Evolutionary conservation across 352 stramenopile species (phyloP), one percentile per base, ranked within the genome.

Genomic region (Phytophthora hybrid): DNA sequence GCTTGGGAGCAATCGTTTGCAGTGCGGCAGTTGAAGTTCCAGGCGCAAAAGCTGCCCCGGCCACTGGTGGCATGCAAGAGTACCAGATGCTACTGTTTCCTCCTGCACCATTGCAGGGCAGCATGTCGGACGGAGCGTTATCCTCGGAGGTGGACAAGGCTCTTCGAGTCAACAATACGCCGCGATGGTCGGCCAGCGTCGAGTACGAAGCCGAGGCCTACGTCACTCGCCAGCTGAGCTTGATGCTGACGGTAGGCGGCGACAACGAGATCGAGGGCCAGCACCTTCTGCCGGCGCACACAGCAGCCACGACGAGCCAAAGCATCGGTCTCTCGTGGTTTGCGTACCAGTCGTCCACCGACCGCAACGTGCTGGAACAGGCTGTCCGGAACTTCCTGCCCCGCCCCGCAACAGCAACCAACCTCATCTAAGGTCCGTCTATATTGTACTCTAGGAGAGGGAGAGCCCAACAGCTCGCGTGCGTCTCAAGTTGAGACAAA

Each of bases 11-110:
- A 73, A 37, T 61, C 64, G 32, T 67, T 80, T 49, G 53, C 55
- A 7, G 69, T 82, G 41, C 74, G 49, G 18, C 77, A 83, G 59
- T 56, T 83, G 21, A 80, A 80, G 55, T 74, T 77, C 44, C 66
- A 78, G 44, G 61, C 66, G 16, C 31, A 53, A 59, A 78, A 63
- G 21, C 37, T 39, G 21, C 37, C 7, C 51, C 31, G 58, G 26
- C 44, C 6, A 44, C 16, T 26, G 32, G 49, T 26, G 31, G 37
- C 18, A 23, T 66, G 29, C 44, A 67, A 16, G 19, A 63, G n/a
- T 69, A 79, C 39, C 57, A 49, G 26, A 59, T 64, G 31, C 26
- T 83, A 6, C 34, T 83, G 41, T 65, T 75, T 7, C 76, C 60
- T 26, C 46, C 54, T 31, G 58, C 52, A 19, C 56, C 65, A 9